Evolutionary conservation across 805 yeast genomes (phyloP), one percentile per base, ranked within the genome.

Genomic region (Lachancea cidri): DNA sequence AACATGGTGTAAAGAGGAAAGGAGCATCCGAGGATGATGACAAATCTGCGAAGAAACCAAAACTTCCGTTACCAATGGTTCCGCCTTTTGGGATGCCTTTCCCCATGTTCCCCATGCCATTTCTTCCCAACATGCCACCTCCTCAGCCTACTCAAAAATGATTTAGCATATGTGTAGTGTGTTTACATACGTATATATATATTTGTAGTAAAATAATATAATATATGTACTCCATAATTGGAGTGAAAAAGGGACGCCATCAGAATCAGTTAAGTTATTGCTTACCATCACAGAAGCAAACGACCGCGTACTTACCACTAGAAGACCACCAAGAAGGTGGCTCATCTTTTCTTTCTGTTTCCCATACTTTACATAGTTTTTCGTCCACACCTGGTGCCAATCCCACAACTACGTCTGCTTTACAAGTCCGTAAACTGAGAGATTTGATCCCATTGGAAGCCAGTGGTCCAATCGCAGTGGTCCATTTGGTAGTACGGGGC

Each of bases 381-480:
- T 82, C 88, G 50, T 84, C 85, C 32, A 76, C 66, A 3, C 96
- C 96, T 30, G 70, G 72, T 3, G 73, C 71, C 48, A 93, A 74
- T 1, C 95, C 98, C 31, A 86, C 96, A 40, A 84, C 81, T 5
- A 89, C 98, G 60, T 93, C 98, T 1, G 98, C 97, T 66, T 93
- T 93, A 62, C 95, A 83, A 2, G 98, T 93, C 69, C 99, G 79
- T 53, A 93, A 72, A 25, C 94, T 76, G 44, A 87, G 68, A 19
- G 86, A 52, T 13, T 79, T 80, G 41, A 93, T 67, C 6, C 81
- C 81, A 22, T 80, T 73, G 0, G 63, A 49, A 1, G 83, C 83
- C 49, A 91, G 70, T 3, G 77, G 74, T 41, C 84, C 85, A 45
- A 91, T 74, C 4, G 96, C 91, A 0, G 65, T 61, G 3, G 46